phyloP scores from a whole-genome alignment of 441 rosid species.

The Codiaeum variegatum region DNA sequence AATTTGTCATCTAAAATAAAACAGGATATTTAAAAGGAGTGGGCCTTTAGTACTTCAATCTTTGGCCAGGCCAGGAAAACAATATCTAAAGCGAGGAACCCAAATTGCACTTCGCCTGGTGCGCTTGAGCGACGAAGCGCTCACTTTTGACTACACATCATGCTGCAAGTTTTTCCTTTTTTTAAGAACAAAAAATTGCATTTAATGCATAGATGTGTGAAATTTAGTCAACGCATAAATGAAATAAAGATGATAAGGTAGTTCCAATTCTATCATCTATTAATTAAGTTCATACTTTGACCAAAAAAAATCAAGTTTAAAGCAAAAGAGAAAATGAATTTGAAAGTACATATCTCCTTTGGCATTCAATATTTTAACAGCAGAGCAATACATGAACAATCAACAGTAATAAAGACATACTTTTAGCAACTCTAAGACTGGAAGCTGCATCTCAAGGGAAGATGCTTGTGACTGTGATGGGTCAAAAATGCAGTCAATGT shows the following conservation, averaged over 20 bases:
- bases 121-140: too few species aligned
- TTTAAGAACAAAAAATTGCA: neutral
- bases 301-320: neutral
- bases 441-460: conserved; percentile 76
- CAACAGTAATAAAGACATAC: conserved; percentile 37
- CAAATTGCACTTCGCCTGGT: too few species aligned
- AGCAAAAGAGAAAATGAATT: neutral
- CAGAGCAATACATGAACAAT: conserved; percentile 16
- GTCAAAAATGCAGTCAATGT: conserved; percentile 59
- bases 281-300: neutral
- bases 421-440: conserved; percentile 82
- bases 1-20: too few species aligned
- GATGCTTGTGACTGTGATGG: conserved; percentile 53
- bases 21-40: too few species aligned
- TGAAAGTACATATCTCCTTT: neutral
- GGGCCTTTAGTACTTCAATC: too few species aligned
- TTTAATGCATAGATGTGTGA: neutral
- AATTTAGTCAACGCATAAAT: neutral
- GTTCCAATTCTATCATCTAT: neutral
- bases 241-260: neutral
- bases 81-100: too few species aligned
- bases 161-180: neutral
- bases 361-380: neutral
- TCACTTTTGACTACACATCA: too few species aligned
- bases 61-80: too few species aligned